Evolutionary conservation across 441 rosid genomes (phyloP).

Genomic region (Euphorbia schlechtendalii): DNA sequence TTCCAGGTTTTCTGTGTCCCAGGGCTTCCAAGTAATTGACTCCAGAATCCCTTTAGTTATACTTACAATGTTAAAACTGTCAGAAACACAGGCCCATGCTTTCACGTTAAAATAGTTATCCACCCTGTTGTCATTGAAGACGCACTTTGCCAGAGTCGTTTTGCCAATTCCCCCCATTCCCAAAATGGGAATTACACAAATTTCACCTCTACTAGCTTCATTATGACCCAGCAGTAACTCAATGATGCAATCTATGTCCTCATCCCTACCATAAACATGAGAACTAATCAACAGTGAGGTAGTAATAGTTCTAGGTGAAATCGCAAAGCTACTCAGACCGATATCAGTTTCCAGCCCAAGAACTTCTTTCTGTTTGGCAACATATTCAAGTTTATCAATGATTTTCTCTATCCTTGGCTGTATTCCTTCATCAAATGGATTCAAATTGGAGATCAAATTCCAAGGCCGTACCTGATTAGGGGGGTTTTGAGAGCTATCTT

Average conservation of each 20-base stretch:
- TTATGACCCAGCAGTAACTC: neutral
- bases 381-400: neutral
- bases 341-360: constrained; percentile 1
- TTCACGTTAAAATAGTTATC: neutral
- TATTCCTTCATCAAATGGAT: constrained; percentile 1
- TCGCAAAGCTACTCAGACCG: neutral
- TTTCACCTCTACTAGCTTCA: constrained; percentile 1
- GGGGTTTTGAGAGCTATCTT: neutral
- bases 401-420: constrained; percentile 1
- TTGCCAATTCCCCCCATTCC: constrained; percentile 8
- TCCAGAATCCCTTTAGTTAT: constrained; percentile 1
- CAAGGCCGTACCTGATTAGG: constrained; percentile 1
- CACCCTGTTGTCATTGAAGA: constrained; percentile 5
- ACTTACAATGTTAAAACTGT: neutral
- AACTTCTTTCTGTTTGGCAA: neutral
- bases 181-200: neutral
- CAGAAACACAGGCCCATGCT: constrained; percentile 5
- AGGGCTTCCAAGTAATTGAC: neutral
- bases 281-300: neutral
- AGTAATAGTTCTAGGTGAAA: neutral
- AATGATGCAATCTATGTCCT: neutral
- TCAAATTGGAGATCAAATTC: neutral
- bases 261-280: neutral
- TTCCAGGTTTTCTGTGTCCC: constrained; percentile 2
- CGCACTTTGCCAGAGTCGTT: constrained; percentile 4